These are phyloP conservation scores for Gonapodya prolifera DNA, from an alignment of 192 early-diverging fungal genomes.

Conservation along the genomic window DNA sequence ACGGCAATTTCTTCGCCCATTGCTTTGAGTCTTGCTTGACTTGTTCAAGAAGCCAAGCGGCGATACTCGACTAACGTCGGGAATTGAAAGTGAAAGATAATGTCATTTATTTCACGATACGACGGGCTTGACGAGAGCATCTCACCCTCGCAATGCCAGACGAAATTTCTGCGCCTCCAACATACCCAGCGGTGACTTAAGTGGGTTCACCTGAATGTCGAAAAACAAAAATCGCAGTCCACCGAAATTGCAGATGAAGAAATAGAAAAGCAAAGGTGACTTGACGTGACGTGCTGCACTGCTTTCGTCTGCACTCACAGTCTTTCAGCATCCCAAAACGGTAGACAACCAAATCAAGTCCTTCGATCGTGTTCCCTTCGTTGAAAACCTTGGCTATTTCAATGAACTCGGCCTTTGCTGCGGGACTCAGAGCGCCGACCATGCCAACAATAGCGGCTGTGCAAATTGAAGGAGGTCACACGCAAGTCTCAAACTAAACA, in stretches of 20 bases:
- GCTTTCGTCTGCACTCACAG: no score
- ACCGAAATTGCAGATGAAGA: no score
- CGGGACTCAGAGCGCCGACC: neutral
- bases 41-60: neutral
- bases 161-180: neutral
- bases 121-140: no score
- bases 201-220: neutral
- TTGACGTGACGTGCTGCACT: no score
- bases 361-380: neutral
- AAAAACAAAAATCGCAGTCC: neutral
- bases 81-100: no score
- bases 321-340: neutral
- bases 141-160: neutral
- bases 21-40: neutral
- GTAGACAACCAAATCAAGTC: neutral
- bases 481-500: no score
- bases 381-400: neutral
- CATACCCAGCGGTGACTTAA: neutral
- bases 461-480: no score
- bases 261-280: no score
- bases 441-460: neutral
- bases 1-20: conserved; percentile 1
- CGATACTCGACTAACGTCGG: no score
- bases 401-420: neutral
- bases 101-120: no score